A percentile compares a stretch with the other conserved stretches of the same genome.
These are phyloP conservation scores for Rhododendron molle DNA, from an alignment of 148 eudicot genomes.

Conservation along the genomic window DNA sequence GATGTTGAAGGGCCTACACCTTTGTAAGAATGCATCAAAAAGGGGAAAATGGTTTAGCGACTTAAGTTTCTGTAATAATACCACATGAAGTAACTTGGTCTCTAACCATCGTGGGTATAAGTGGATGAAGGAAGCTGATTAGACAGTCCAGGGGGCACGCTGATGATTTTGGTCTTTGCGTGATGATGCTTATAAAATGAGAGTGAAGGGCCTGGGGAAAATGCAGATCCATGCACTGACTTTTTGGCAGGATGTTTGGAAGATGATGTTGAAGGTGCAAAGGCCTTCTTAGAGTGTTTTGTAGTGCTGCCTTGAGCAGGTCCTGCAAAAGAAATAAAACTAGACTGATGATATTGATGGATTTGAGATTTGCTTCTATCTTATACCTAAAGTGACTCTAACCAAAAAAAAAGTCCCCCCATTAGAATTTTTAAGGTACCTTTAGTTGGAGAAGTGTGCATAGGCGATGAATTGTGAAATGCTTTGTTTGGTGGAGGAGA, in stretches of 20 bases:
- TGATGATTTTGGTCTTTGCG: slow-evolving; percentile 17
- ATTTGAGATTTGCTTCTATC: not conserved
- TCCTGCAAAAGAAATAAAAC: slow-evolving; percentile 19
- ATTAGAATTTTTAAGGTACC: slow-evolving; percentile 9
- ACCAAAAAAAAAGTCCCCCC: not conserved
- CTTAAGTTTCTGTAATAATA: not conserved
- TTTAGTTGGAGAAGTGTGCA: slow-evolving; percentile 17
- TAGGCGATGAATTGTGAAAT: slow-evolving; percentile 20
- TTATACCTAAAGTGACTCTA: not conserved
- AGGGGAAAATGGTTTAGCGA: not conserved
- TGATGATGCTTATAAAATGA: slow-evolving; percentile 39
- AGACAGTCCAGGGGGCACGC: slow-evolving; percentile 29
- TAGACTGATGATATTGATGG: not conserved
- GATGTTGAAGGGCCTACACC: slow-evolving; percentile 30
- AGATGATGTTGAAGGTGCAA: slow-evolving; percentile 23
- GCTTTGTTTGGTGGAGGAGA: slow-evolving; percentile 15
- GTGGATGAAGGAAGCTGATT: slow-evolving; percentile 21
- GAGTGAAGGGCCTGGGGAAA: slow-evolving; percentile 12
- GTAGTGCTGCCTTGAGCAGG: slow-evolving; percentile 5
- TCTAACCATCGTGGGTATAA: slow-evolving; percentile 39
- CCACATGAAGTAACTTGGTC: not conserved
- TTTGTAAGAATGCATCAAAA: slow-evolving; percentile 11
- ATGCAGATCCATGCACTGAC: slow-evolving; percentile 16
- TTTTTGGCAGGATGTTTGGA: slow-evolving; percentile 22
- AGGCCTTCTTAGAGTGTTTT: slow-evolving; percentile 11